phyloP scores from a whole-genome alignment of 139 green algal species.

The Closterium sp. region DNA sequence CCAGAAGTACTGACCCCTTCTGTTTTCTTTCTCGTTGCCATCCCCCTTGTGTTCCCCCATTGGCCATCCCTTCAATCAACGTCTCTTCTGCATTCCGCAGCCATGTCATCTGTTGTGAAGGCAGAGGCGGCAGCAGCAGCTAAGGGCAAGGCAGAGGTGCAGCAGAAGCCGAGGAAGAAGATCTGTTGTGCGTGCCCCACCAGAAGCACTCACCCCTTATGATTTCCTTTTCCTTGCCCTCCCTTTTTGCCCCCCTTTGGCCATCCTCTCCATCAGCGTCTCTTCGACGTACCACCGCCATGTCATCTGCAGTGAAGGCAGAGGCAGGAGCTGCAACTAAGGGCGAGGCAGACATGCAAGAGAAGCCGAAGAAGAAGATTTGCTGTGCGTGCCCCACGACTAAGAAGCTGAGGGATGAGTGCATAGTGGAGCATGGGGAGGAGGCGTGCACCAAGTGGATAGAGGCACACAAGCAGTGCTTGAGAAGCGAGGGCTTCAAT shows the following conservation, averaged over 20 bases:
- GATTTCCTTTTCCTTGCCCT: neutral
- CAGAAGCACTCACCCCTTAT: constrained; percentile 49
- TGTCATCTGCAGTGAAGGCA: neutral
- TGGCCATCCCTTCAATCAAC: too few relatives aligned
- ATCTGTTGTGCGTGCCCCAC: constrained; percentile 93
- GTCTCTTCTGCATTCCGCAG: too few relatives aligned
- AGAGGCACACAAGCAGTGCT: constrained; percentile 85
- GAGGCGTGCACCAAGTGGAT: constrained; percentile 70
- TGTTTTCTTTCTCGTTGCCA: neutral
- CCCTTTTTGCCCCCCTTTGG: neutral
- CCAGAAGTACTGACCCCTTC: constrained; percentile 57
- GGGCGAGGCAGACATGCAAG: neutral
- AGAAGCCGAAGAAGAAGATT: constrained; percentile 80
- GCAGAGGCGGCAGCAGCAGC: too few relatives aligned
- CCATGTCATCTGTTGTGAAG: too few relatives aligned
- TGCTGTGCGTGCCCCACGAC: constrained; percentile 92
- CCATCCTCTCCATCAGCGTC: neutral
- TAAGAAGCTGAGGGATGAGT: constrained; percentile 68
- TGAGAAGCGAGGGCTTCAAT: constrained; percentile 87
- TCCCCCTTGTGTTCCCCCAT: neutral
- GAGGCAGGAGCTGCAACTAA: neutral
- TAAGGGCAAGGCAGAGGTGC: too few relatives aligned
- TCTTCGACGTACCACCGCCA: too few relatives aligned
- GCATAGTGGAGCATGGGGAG: constrained; percentile 63
- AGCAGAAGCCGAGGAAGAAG: constrained; percentile 73